Percentiles rank a stretch among this genome's conserved stretches.
Evolutionary conservation across 1,284 basidiomycete genomes (phyloP).

Genomic region (Trametes hirsuta): DNA sequence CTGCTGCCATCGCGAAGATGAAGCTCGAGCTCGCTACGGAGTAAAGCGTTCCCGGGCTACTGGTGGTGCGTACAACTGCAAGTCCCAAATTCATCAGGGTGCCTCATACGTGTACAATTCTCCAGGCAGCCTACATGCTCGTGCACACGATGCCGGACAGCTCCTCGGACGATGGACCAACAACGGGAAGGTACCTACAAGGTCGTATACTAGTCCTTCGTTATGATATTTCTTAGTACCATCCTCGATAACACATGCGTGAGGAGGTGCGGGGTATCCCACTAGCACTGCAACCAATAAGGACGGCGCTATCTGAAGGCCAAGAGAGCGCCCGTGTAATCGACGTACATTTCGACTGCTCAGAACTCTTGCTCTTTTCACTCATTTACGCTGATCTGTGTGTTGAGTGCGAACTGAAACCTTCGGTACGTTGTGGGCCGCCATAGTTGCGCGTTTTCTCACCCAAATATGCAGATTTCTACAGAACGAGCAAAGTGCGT

Average conservation of each 20-base stretch:
- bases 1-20: constrained; percentile 85
- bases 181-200: constrained; percentile 13
- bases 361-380: too few relatives aligned
- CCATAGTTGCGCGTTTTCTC: too few relatives aligned
- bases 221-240: constrained; percentile 17
- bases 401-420: too few relatives aligned
- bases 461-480: too few relatives aligned
- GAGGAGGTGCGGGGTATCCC: background rate
- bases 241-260: constrained; percentile 1
- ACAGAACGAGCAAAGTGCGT: background rate
- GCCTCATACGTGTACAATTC: background rate
- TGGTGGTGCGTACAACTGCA: constrained; percentile 5
- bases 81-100: background rate
- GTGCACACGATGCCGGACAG: background rate
- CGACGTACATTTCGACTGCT: background rate
- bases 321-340: background rate
- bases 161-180: constrained; percentile 3
- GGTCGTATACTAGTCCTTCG: constrained; percentile 18
- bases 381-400: too few relatives aligned
- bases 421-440: too few relatives aligned
- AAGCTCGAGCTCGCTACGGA: constrained; percentile 87
- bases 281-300: background rate
- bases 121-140: background rate
- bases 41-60: constrained; percentile 30
- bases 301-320: background rate